Percentiles rank a stretch among this genome's conserved stretches.
Evolutionary conservation across 345 rosid genomes (phyloP).

Genomic region (Gossypium turneri): DNA sequence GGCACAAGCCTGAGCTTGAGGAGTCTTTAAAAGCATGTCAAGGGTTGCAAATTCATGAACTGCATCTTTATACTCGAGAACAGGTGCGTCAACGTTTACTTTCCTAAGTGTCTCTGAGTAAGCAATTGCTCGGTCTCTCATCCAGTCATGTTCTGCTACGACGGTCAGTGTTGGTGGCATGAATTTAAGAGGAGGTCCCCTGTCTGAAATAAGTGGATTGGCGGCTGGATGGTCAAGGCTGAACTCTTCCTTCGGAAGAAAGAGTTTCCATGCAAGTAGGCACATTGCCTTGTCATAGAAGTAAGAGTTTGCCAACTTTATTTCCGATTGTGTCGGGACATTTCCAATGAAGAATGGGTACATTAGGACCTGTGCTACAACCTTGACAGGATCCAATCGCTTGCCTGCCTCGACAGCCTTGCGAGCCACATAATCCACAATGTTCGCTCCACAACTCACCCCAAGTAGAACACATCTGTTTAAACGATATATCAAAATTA

Average conservation of each 20-base stretch:
- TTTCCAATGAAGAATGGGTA: conserved; percentile 85
- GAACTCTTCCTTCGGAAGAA: conserved; percentile 75
- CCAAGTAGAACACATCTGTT: conserved; percentile 91
- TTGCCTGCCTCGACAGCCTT: conserved; percentile 76
- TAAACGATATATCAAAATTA: conserved; percentile 8
- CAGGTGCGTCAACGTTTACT: conserved; percentile 90
- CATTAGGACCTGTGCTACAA: conserved; percentile 91
- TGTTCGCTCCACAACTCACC: conserved; percentile 89
- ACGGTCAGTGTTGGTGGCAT: conserved; percentile 96
- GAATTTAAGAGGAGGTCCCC: conserved; percentile 74
- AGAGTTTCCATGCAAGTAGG: conserved; percentile 85
- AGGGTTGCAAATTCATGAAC: conserved; percentile 96
- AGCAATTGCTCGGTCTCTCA: conserved; percentile 94
- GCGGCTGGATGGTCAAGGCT: conserved; percentile 83
- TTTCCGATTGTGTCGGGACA: conserved; percentile 80
- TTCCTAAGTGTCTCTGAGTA: conserved; percentile 86
- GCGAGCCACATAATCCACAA: conserved; percentile 76
- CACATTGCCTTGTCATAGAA: conserved; percentile 84
- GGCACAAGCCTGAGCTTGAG: conserved; percentile 90
- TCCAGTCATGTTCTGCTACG: conserved; percentile 96
- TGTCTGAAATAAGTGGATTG: conserved; percentile 69
- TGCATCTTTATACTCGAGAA: conserved; percentile 90
- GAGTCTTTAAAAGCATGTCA: conserved; percentile 82
- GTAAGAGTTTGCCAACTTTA: conserved; percentile 79
- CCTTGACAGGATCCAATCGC: conserved; percentile 76